Evolutionary conservation across 768 basidiomycete genomes (phyloP), one percentile per base, ranked within the genome.

Genomic region (Postia placenta): DNA sequence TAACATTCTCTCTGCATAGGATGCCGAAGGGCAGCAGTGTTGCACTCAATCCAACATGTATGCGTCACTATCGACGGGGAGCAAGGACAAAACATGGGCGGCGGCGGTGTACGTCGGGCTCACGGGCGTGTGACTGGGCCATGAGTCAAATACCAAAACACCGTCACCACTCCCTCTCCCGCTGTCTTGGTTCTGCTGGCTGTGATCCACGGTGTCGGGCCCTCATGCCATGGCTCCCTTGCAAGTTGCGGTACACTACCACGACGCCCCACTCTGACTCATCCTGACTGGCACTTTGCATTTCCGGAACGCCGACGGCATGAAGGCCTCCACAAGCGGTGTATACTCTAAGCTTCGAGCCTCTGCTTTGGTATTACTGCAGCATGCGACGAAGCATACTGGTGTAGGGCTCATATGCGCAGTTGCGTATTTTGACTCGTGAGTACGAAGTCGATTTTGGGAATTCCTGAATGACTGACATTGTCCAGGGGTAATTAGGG

Each of bases 381-480:
- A 58, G 37, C 86, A 89, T 62, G 67, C 73, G 23, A 74, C 69
- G 48, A 81, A 72, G 56, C 87, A 89, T 62, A 77, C 79, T 2
- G 92, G 92, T 4, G 82, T 90, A 39, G 92, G 92, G n/a, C 70
- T 92, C 41, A 80, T 94, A 23, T 91, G 89, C 54, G 79, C 87
- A 6, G 89, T 93, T 7, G 92, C 91, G 1, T 94, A 93, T 65
- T 88, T 90, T 60, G 88, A 91, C 60, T 88, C 88, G 82, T 89
- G 56, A 61, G 85, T 72, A 24, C 14, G 22, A 24, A 22, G 7
- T n/a, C n/a, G n/a, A n/a, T n/a, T n/a, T n/a, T n/a, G n/a, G n/a
- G n/a, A n/a, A n/a, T n/a, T n/a, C n/a, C n/a, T n/a, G n/a, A n/a
- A n/a, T n/a, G n/a, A n/a, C n/a, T n/a, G n/a, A n/a, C n/a, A n/a